phyloP scores from a whole-genome alignment of 2,329 filamentous ascomycete genomes.

The Fusarium equiseti region DNA sequence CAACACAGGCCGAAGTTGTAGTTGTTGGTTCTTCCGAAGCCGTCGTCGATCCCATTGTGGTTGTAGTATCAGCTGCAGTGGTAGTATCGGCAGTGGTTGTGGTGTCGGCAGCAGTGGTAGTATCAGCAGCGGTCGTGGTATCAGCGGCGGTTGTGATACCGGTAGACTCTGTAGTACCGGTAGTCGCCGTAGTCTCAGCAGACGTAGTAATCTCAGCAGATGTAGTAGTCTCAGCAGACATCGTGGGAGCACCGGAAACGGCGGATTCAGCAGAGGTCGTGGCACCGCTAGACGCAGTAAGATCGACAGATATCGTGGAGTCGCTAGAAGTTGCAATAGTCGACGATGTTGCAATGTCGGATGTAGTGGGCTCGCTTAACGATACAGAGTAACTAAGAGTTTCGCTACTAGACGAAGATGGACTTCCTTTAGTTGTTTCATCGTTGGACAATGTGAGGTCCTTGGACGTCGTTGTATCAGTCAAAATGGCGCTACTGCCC shows the following conservation, averaged over 20 bases:
- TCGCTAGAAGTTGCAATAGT: neutral
- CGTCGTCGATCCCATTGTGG: neutral
- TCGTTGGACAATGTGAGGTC: accelerated
- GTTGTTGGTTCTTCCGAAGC: constrained; percentile 7
- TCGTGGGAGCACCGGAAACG: neutral
- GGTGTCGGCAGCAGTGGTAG: neutral
- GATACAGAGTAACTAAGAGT: neutral
- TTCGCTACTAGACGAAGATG: neutral
- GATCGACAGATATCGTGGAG: neutral
- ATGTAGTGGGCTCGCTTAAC: neutral
- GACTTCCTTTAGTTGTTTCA: neutral
- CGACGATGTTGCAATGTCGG: neutral
- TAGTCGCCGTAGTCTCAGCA: no score
- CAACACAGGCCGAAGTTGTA: constrained; percentile 9
- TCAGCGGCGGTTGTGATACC: neutral
- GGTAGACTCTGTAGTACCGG: neutral
- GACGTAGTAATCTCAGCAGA: no score
- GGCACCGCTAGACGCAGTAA: neutral
- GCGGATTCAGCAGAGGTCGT: accelerated
- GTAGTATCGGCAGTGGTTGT: neutral
- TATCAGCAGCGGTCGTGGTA: neutral
- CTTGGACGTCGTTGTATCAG: neutral
- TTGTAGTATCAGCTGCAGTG: neutral
- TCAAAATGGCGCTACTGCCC: neutral
- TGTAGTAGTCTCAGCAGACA: neutral